phyloP scores from a whole-genome alignment of 495 filamentous ascomycete species.

The Chlorociboria aeruginascens region DNA sequence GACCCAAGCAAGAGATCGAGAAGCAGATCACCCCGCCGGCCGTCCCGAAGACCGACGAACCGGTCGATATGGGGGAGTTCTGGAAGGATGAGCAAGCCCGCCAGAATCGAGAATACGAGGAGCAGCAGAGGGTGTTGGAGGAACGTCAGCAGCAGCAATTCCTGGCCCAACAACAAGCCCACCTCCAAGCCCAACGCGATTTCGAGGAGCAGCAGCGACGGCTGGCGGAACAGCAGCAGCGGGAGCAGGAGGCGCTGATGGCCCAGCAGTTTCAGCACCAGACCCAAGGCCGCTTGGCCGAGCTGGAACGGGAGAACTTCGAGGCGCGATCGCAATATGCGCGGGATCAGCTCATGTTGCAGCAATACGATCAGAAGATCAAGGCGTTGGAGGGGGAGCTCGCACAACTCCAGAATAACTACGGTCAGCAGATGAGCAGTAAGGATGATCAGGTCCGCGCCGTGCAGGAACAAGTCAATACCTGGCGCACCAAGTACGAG shows the following conservation, averaged over 20 bases:
- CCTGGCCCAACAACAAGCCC: slow-evolving; percentile 58
- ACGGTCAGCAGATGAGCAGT: slow-evolving; percentile 71
- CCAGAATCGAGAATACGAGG: slow-evolving; percentile 88
- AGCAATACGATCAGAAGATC: slow-evolving; percentile 90
- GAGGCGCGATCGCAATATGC: slow-evolving; percentile 93
- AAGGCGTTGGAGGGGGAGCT: slow-evolving; percentile 88
- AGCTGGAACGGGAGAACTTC: slow-evolving; percentile 88
- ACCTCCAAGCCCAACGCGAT: slow-evolving; percentile 73
- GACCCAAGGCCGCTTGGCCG: slow-evolving; percentile 84
- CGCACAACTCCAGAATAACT: slow-evolving; percentile 65
- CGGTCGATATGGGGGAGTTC: slow-evolving; percentile 93
- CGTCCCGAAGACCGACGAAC: slow-evolving; percentile 54
- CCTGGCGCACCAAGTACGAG: slow-evolving; percentile 94
- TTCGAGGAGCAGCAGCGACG: slow-evolving; percentile 91
- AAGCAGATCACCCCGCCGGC: slow-evolving; percentile 55
- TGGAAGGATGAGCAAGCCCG: slow-evolving; percentile 87
- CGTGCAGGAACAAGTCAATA: slow-evolving; percentile 89
- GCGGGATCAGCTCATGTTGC: slow-evolving; percentile 88
- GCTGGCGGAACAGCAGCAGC: slow-evolving; percentile 76
- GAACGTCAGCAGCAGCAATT: slow-evolving; percentile 62
- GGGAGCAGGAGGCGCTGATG: slow-evolving; percentile 81
- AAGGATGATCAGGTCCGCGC: slow-evolving; percentile 91
- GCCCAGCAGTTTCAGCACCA: slow-evolving; percentile 82
- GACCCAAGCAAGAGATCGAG: slow-evolving; percentile 63
- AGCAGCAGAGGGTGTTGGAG: slow-evolving; percentile 78